Base-by-base conservation (phyloP, 768 basidiomycete species). In the Macrolepiota fuliginosa region DNA sequence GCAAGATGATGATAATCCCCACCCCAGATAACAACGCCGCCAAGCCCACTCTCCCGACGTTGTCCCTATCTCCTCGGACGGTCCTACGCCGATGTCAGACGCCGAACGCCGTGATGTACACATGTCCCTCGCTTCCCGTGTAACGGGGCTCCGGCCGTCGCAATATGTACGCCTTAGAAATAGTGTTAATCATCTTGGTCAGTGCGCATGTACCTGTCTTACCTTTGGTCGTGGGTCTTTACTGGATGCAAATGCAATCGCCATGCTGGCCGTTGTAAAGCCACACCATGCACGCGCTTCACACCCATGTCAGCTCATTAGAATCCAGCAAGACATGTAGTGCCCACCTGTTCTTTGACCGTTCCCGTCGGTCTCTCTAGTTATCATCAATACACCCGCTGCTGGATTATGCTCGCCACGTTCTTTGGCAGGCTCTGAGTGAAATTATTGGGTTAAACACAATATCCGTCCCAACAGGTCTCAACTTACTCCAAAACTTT, bases 251-350 rank as follows among this genome's bases (percentile, higher is more conserved):
- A 88, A 91, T 32, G 82, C 90, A 57, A 93, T 77, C 0, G 91
- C 89, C 90, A 94, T 92, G 70, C 88, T 90, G 19, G 84, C 78
- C 25, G 92, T 88, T 6, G 92, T 93, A 73, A 93, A 94, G 42
- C 85, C 90, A 68, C 91, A 92, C 89, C 90, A 93, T 39, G 92
- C 72, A 36, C 89, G 84, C 32, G 81, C 91, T 90, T 45, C 13
- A 46, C 13, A 6, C 27, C 32, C 24, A 37, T 36, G n/a, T 58
- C 19, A 50, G 39, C 42, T 7, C 39, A 37, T 45, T 24, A 39
- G 5, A 15, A 37, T 19, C 35, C 19, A 17, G 13, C 36, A 47
- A 56, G 22, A 62, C 63, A 27, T 22, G 40, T 9, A 45, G 46
- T 32, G 52, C 67, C 58, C 47, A 70, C 70, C 70, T 19, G 40